phyloP scores from a whole-genome alignment of 2,329 filamentous ascomycete genomes.

The Blastomyces gilchristii region DNA sequence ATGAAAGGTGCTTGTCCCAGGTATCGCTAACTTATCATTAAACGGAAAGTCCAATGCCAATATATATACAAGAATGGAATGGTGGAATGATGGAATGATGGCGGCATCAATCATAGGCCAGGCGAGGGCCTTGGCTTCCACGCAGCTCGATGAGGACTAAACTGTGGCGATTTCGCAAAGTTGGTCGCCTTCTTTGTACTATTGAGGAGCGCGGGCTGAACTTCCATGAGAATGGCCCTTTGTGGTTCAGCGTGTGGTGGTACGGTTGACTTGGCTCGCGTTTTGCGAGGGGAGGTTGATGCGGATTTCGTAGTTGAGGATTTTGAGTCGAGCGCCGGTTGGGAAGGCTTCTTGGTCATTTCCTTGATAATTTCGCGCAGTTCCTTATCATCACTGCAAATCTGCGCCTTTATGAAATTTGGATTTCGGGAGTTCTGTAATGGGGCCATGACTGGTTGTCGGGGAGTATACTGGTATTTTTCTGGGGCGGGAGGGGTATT shows the following conservation, averaged over 20 bases:
- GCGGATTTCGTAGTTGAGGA: conserved; percentile 1
- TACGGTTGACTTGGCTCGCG: conserved; percentile 20
- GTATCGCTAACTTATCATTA: not conserved
- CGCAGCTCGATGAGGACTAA: conserved; percentile 10
- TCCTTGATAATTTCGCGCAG: conserved; percentile 61
- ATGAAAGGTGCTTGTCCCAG: not conserved
- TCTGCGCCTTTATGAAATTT: conserved; percentile 73
- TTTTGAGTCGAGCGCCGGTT: conserved; percentile 15
- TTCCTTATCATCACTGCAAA: conserved; percentile 62
- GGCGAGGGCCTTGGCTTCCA: conserved; percentile 14
- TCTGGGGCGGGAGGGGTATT: conserved; percentile 49
- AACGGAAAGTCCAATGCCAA: not conserved
- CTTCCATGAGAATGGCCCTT: conserved; percentile 37
- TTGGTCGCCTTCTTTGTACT: conserved; percentile 12
- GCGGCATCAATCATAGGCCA: conserved; percentile 7
- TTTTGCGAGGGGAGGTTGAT: conserved; percentile 12
- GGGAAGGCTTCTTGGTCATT: conserved; percentile 27
- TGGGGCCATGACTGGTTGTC: conserved; percentile 68
- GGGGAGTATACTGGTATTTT: conserved; percentile 56
- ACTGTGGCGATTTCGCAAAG: conserved; percentile 10
- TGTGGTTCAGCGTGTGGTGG: conserved; percentile 33
- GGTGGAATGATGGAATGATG: not conserved
- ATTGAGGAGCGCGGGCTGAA: conserved; percentile 28
- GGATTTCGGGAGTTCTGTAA: conserved; percentile 48
- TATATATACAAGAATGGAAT: not conserved